These are phyloP conservation scores for Trichosporon asahii DNA, from an alignment of 1,284 basidiomycete genomes.

Conservation along the genomic window DNA sequence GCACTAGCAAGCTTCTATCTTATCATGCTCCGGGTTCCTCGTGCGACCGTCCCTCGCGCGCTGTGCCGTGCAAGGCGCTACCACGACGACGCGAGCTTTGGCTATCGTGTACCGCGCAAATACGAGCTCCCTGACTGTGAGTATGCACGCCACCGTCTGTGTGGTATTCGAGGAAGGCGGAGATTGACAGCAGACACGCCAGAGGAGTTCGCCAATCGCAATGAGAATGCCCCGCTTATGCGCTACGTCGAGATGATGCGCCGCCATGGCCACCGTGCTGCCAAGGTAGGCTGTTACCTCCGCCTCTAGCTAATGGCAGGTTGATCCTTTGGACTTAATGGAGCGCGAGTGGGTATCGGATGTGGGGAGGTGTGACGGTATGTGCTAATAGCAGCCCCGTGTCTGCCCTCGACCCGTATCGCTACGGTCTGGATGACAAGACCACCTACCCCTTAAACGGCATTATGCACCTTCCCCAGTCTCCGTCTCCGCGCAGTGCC, in stretches of 20 bases:
- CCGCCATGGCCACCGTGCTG: conserved; percentile 50
- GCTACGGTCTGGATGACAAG: conserved; percentile 64
- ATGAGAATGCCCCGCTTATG: conserved; percentile 68
- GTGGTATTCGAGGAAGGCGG: neutral
- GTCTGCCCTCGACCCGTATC: conserved; percentile 68
- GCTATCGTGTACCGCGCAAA: conserved; percentile 64
- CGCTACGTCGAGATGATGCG: conserved; percentile 84
- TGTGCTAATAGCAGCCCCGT: conserved; percentile 52
- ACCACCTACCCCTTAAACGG: conserved; percentile 67
- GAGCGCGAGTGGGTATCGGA: conserved; percentile 63
- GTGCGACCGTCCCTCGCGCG: conserved; percentile 11
- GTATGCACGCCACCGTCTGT: conserved; percentile 37
- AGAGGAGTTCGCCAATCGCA: conserved; percentile 68
- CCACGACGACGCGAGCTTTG: conserved; percentile 74
- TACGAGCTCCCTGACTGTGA: conserved; percentile 72
- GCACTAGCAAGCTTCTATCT: neutral
- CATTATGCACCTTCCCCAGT: conserved; percentile 54
- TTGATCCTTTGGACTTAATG: conserved; percentile 81
- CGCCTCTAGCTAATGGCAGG: conserved; percentile 62
- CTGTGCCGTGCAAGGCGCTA: conserved; percentile 51
- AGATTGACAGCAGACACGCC: conserved; percentile 60
- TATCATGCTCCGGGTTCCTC: conserved; percentile 20
- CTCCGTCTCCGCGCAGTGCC: conserved; percentile 41
- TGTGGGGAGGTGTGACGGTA: neutral
- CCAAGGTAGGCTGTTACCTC: conserved; percentile 21